Conservation (phyloP, 352 stramenopile species). For the Phytophthora pisi region DNA sequence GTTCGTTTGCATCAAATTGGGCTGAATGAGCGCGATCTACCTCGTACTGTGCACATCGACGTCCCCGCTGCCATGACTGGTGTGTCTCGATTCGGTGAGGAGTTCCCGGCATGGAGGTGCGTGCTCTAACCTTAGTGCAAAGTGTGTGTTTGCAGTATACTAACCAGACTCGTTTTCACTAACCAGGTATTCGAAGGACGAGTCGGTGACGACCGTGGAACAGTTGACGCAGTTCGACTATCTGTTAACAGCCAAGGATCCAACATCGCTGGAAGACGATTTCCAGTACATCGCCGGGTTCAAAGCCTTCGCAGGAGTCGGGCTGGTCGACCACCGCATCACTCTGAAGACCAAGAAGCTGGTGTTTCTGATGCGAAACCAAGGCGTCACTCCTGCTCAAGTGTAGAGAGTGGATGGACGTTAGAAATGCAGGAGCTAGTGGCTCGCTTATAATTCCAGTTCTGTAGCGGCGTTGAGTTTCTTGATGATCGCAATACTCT, state of each 20-base stretch:
- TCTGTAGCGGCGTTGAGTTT: too few relatives aligned
- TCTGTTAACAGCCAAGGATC: constrained; percentile 57
- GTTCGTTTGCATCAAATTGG: constrained; percentile 58
- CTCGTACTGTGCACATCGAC: constrained; percentile 89
- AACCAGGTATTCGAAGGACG: constrained; percentile 79
- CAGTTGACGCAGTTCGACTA: constrained; percentile 67
- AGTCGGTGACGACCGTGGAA: constrained; percentile 51
- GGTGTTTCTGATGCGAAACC: constrained; percentile 68
- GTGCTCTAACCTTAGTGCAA: constrained; percentile 5
- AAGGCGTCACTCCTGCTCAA: constrained; percentile 9
- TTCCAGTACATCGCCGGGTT: constrained; percentile 63
- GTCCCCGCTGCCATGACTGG: constrained; percentile 95
- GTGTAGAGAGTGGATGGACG: background rate
- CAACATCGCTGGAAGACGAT: constrained; percentile 34
- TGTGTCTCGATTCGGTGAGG: constrained; percentile 90
- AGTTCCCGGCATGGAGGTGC: constrained; percentile 76
- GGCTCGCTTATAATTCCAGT: too few relatives aligned
- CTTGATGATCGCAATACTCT: too few relatives aligned
- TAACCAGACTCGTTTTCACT: background rate
- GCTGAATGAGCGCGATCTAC: constrained; percentile 31
- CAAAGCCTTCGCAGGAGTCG: constrained; percentile 52
- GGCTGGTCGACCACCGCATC: constrained; percentile 38
- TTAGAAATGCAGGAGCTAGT: too few relatives aligned
- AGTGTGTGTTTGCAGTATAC: background rate
- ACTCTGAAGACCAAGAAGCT: constrained; percentile 55